These are phyloP conservation scores for Pulveroboletus ravenelii DNA, from an alignment of 768 basidiomycete species.

Conservation along the genomic window DNA sequence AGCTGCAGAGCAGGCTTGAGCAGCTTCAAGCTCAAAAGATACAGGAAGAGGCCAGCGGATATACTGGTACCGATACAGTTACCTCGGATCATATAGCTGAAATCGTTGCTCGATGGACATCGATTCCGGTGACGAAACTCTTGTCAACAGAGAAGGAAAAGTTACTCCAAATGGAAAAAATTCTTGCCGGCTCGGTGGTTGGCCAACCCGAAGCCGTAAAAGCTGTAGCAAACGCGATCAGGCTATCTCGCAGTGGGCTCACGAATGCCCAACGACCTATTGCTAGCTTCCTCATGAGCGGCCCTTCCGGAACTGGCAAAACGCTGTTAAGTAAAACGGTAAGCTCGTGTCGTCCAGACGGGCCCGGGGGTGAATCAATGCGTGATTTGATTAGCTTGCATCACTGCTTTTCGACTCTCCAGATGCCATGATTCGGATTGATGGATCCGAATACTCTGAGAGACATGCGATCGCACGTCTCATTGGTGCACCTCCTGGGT, in stretches of 20 bases:
- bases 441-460: constrained; percentile 91
- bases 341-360: constrained; percentile 26
- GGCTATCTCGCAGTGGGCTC: constrained; percentile 91
- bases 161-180: constrained; percentile 79
- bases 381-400: constrained; percentile 56
- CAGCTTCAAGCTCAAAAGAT: constrained; percentile 68
- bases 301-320: constrained; percentile 90
- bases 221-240: constrained; percentile 90
- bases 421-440: constrained; percentile 88
- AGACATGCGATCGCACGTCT: constrained; percentile 70
- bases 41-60: constrained; percentile 59
- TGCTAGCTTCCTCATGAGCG: constrained; percentile 88
- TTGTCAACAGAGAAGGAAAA: constrained; percentile 92
- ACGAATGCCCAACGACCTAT: constrained; percentile 82
- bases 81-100: constrained; percentile 90
- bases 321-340: constrained; percentile 88
- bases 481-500: constrained; percentile 74
- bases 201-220: constrained; percentile 90
- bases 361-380: background rate
- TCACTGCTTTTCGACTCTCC: constrained; percentile 85
- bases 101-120: constrained; percentile 91
- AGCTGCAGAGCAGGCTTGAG: constrained; percentile 70
- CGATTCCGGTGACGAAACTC: constrained; percentile 82
- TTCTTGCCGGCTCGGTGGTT: constrained; percentile 70
- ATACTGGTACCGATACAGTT: constrained; percentile 61